These are phyloP conservation scores for Dichotomopilus funicola DNA, from an alignment of 2,329 filamentous ascomycete genomes.

Conservation along the genomic window DNA sequence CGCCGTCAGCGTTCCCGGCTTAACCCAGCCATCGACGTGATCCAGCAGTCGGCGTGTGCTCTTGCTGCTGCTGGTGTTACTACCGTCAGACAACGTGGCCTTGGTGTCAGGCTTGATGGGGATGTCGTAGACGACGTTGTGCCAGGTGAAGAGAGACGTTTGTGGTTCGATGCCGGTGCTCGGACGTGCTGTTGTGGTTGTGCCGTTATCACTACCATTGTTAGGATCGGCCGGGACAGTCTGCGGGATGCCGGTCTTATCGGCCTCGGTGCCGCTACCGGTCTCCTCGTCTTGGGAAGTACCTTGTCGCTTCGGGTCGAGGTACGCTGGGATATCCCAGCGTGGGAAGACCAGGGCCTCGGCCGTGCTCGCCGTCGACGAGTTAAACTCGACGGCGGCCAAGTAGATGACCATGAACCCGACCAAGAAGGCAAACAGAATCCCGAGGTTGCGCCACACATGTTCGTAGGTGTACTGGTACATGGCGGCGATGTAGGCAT, in stretches of 20 bases:
- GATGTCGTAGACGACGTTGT: conserved; percentile 63
- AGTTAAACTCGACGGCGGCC: conserved; percentile 57
- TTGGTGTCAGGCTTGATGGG: conserved; percentile 53
- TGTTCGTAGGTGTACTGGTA: conserved; percentile 53
- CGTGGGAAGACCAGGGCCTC: conserved; percentile 63
- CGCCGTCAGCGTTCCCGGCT: conserved; percentile 79
- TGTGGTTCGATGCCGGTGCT: conserved; percentile 32
- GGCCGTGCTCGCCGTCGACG: conserved; percentile 54
- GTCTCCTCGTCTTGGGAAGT: conserved; percentile 15
- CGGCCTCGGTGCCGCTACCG: conserved; percentile 21
- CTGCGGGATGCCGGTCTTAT: conserved; percentile 13
- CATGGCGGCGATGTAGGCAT: conserved; percentile 50
- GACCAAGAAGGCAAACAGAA: conserved; percentile 57
- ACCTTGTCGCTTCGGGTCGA: conserved; percentile 29
- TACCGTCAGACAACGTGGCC: too few relatives aligned
- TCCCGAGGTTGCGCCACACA: conserved; percentile 63
- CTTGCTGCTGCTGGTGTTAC: conserved; percentile 23
- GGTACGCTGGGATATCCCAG: conserved; percentile 42
- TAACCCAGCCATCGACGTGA: conserved; percentile 80
- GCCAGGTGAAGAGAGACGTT: conserved; percentile 68
- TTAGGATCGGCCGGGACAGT: not conserved
- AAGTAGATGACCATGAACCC: conserved; percentile 61
- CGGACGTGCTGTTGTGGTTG: conserved; percentile 19
- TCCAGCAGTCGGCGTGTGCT: conserved; percentile 67
- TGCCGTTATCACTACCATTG: conserved; percentile 12